Base-by-base conservation (phyloP, 352 stramenopile genomes). In the Phytophthora tubulina region DNA sequence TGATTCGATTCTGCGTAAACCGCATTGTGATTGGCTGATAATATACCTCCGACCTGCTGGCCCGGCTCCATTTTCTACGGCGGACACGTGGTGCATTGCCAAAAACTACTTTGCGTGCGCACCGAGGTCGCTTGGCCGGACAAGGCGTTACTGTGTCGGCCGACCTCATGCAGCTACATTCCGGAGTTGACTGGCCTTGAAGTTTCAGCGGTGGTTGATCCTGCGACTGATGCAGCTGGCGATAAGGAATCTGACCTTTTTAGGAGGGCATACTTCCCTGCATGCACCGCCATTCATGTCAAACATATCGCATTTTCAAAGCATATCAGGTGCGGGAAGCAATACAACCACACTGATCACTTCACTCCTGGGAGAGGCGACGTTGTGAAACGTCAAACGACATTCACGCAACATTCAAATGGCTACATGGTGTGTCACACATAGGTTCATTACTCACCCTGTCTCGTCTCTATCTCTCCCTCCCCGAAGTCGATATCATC, bases 401-500 rank as follows among this genome's bases (percentile, higher is more conserved):
- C 41, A 46, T 46, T 46, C 41, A 46, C n/a, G 21, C 41, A 46
- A 46, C 41, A 46, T 46, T 27, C 1, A 46, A 14, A 46, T 46
- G 41, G 41, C 41, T 46, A 46, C 41, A 46, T 46, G 41, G 41
- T 46, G 41, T 46, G 4, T n/a, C 14, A 3, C 21, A 46, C 41
- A 46, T 46, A 10, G 10, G 21, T 27, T 4, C 39, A 21, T 68
- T 60, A 68, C 46, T 50, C 42, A 55, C 21, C 2, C 7, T 9
- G 39, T 4, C 63, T 61, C 41, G 54, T 72, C 63, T 55, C 63
- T 72, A 6, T 49, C n/a, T 15, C 10, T 21, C 13, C 52, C 53
- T 64, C 30, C 8, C 55, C n/a, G 14, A 71, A 66, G 9, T 46
- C 55, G 46, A 72, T 72, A 72, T 66, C 55, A 38, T 31, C 21